Evolutionary conservation across 441 rosid genomes (phyloP), one percentile per base, ranked within the genome.

Genomic region (Erodium texanum): DNA sequence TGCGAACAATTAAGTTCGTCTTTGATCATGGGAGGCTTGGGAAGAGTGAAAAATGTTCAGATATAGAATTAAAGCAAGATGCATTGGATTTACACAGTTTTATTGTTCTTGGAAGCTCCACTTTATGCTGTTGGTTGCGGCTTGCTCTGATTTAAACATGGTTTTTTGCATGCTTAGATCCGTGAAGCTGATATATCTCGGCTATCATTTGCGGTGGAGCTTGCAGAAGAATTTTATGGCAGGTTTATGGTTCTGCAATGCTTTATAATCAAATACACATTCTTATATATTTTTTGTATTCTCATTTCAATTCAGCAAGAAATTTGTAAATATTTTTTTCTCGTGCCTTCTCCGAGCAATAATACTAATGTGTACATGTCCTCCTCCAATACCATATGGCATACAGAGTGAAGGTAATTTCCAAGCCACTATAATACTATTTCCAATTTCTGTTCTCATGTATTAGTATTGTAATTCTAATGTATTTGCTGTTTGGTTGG

Each of bases 201-300:
- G 66, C 82, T 94, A 70, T 94, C 99, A 78, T 94, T 94, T 82
- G 99, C 99, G 73, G 96, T 90, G 74, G 99, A 94, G 81, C 91
- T 94, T 73, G 99, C 99, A 69, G 99, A 94, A 84, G 99, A 94
- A 77, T 94, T 92, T 80, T 94, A 94, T 79, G 99, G 97, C 83
- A 94, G 99, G 97, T 89, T 75, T 77, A 78, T 18, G 62, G 65
- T 75, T 73, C 72, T 68, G 15, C 71, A 56, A 67, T 74, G 16
- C 23, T 15, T 59, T 68, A 73, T 79, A 56, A 80, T 67, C 23
- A 72, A 15, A 38, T 27, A 27, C 64, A 61, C 29, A 68, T 29
- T 14, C 68, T 52, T 52, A 16, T 34, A 66, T 27, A 3, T 6
- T 69, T 61, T 65, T n/a, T n/a, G n/a, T n/a, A n/a, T n/a, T n/a